Evolutionary conservation across 768 basidiomycete species (phyloP), one percentile per base, ranked within the genome.

Genomic region (Piloderma croceum): DNA sequence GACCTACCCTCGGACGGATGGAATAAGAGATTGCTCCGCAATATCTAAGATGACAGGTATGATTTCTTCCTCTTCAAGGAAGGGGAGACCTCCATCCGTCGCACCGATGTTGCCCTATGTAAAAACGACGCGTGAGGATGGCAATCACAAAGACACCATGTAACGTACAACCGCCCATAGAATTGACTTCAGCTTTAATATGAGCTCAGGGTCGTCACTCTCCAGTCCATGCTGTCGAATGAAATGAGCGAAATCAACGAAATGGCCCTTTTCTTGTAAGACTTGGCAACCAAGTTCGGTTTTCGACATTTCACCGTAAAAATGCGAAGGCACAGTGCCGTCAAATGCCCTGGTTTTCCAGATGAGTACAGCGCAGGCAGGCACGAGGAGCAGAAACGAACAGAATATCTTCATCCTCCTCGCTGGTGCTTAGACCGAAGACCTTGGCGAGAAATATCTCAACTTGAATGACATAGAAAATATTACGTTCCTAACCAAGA

Each of bases 301-400:
- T 61, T 96, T 97, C 34, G 92, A 84, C 76, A 98, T 88, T 61
- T 97, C 94, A 17, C 94, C 94, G 52, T 97, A 94, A 62, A 99
- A 98, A 60, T 99, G 93, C 2, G 87, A 81, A 3, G 94, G 96
- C 10, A 91, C 88, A 9, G 83, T 82, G 10, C 85, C 86, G 38
- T 92, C 91, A 43, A 87, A 89, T 15, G 75, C 73, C n/a, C 82
- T 84, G 52, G 6, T n/a, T n/a, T n/a, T n/a, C n/a, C n/a, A n/a
- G n/a, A n/a, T 4, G 25, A 40, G 33, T 21, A 21, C 47, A 41
- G 22, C 48, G 35, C 37, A 25, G 19, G 17, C 3, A 9, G 21
- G 18, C 20, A 33, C 7, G 4, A 21, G 11, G 31, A 17, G 34
- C 13, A 43, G 22, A 24, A 19, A 63, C 69, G 51, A 33, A 72